phyloP scores from a whole-genome alignment of 78 protist species.

The Trichosphaerium sp. region DNA sequence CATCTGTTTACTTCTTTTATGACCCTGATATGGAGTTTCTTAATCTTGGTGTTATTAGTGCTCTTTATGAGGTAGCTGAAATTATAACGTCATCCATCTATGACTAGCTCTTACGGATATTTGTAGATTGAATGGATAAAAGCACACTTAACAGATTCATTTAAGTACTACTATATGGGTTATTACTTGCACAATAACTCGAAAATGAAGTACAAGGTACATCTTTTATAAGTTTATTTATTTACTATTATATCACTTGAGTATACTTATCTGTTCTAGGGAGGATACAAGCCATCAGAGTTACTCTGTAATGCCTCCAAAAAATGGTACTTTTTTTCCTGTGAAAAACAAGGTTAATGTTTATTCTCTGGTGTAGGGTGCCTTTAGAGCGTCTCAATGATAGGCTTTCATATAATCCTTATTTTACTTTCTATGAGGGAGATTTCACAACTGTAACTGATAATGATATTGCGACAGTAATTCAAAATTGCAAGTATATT shows the following conservation, averaged over 20 bases:
- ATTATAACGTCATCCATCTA: background rate
- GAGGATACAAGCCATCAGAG: conserved; percentile 25
- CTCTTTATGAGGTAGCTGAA: background rate
- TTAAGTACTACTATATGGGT: conserved; percentile 62
- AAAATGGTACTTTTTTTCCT: too few relatives aligned
- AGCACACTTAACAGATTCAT: background rate
- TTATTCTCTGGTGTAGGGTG: too few relatives aligned
- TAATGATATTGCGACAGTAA: too few relatives aligned
- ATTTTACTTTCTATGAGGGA: too few relatives aligned
- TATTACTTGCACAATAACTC: conserved; percentile 41
- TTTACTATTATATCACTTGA: too few relatives aligned
- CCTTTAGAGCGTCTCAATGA: too few relatives aligned
- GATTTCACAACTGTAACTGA: too few relatives aligned
- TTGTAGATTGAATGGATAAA: background rate
- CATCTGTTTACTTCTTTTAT: conserved; percentile 66
- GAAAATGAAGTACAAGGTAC: conserved; percentile 70
- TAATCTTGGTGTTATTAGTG: conserved; percentile 39
- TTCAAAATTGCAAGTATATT: too few relatives aligned
- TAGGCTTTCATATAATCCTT: too few relatives aligned
- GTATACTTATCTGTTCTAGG: too few relatives aligned
- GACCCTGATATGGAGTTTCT: conserved; percentile 52
- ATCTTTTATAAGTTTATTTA: too few relatives aligned
- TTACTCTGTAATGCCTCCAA: conserved; percentile 12
- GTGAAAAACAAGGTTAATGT: too few relatives aligned
- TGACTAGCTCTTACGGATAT: conserved; percentile 15